phyloP scores from a whole-genome alignment of 108 stramenopile species.

The Nitzschia sp. region DNA sequence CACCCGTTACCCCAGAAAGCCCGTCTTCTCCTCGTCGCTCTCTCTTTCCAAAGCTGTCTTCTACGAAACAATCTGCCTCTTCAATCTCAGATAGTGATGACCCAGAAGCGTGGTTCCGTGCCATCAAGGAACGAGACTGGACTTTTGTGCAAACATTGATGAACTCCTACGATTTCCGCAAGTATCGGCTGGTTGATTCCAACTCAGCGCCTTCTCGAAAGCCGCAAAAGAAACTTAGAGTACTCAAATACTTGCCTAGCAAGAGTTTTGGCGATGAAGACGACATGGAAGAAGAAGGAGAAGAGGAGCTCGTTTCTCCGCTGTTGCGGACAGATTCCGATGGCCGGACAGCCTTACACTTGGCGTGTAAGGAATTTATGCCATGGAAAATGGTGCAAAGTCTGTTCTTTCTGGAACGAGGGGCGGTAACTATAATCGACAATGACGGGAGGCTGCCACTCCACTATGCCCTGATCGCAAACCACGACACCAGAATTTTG shows the following conservation, averaged over 20 bases:
- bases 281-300: not conserved
- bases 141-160: constrained; percentile 8
- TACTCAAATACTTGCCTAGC: not conserved
- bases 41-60: not conserved
- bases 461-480: constrained; percentile 18
- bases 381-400: constrained; percentile 6
- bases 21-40: not conserved
- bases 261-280: not conserved
- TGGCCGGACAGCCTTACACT: constrained; percentile 29
- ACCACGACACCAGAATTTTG: constrained; percentile 6
- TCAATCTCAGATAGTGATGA: constrained; percentile 16
- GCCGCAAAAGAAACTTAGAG: not conserved
- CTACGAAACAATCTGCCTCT: not conserved
- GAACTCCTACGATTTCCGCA: constrained; percentile 15
- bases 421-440: constrained; percentile 14
- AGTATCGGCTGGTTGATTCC: constrained; percentile 1
- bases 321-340: constrained; percentile 13
- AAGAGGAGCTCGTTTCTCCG: not conserved
- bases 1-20: not conserved
- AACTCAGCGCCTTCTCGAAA: not conserved
- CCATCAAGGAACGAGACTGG: constrained; percentile 26
- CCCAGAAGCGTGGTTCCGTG: constrained; percentile 3
- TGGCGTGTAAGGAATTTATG: constrained; percentile 25
- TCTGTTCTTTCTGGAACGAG: constrained; percentile 21
- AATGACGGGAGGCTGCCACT: constrained; percentile 26